Conservation (phyloP, 2,329 filamentous ascomycete species). For the Exophiala aquamarina region DNA sequence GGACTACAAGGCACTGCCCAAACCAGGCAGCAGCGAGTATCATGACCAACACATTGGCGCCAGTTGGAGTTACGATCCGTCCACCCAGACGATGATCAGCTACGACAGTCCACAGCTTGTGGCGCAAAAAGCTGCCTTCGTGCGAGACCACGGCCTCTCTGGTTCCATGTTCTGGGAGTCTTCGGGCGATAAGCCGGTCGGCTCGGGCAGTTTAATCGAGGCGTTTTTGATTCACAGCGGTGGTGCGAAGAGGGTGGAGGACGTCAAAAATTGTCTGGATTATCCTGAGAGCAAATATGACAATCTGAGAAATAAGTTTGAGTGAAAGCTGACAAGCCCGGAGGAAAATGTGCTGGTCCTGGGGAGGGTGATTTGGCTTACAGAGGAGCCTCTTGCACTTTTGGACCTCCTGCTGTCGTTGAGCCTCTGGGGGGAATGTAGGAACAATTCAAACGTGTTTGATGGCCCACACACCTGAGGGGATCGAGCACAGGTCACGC, state of each 20-base stretch:
- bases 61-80: constrained; percentile 73
- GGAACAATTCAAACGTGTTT: too few relatives aligned
- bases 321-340: too few relatives aligned
- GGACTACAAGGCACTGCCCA: constrained; percentile 84
- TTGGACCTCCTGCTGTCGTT: neutral
- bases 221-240: constrained; percentile 43
- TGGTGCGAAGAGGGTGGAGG: constrained; percentile 43
- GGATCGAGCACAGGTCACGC: too few relatives aligned
- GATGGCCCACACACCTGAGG: too few relatives aligned
- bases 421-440: too few relatives aligned
- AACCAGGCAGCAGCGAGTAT: constrained; percentile 62
- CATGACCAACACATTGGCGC: constrained; percentile 65
- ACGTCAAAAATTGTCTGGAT: constrained; percentile 46
- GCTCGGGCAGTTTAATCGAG: constrained; percentile 65
- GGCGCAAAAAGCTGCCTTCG: constrained; percentile 68
- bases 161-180: constrained; percentile 99
- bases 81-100: constrained; percentile 66
- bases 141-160: constrained; percentile 67
- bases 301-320: constrained; percentile 49
- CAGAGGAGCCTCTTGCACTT: neutral
- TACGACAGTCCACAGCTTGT: constrained; percentile 75
- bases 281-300: constrained; percentile 57
- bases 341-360: too few relatives aligned
- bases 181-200: constrained; percentile 67
- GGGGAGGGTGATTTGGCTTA: constrained; percentile 23